Evolutionary conservation across 1,284 basidiomycete genomes (phyloP), one percentile per base, ranked within the genome.

Genomic region (Farysia itapuensis): DNA sequence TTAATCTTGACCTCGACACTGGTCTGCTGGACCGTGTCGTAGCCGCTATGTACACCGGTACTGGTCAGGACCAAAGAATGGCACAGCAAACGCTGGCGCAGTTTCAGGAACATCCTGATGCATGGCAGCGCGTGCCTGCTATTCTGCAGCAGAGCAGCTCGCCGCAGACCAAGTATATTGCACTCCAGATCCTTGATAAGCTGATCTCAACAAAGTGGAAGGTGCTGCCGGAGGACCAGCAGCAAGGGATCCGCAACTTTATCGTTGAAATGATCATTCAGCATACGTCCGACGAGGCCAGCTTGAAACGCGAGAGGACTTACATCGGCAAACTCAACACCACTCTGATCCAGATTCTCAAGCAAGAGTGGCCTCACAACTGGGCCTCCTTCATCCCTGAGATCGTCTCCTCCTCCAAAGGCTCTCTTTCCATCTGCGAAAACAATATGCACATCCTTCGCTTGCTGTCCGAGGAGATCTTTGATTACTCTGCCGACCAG

Each of bases 401-500:
- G 77, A 90, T 98, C 45, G 92, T 98, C 51, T 87, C 93, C 59
- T 96, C 94, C 7, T 97, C 93, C 43, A 93, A 94, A 78, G 90
- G 90, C 31, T 97, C 93, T 75, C 84, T 98, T 28, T 88, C 90
- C 2, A 84, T 98, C 22, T 98, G 95, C 82, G 95, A 98, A 79
- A 98, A 99, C 83, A 98, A 99, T 81, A 99, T 99, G 95, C 85
- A 92, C 77, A 98, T 98, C 77, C 82, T 98, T 63, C 90, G 91
- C 77, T 82, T 99, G n/a, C 82, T 99, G 14, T 96, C 92, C 0
- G 95, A 98, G 77, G 95, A 98, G 78, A 92, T 99, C 60, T 99
- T 99, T 75, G 95, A 99, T 79, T 99, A 89, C 79, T 97, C 93
- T 4, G 91, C 94, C 2, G 95, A 98, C 74, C 90, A 95, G 79